Base-by-base conservation (phyloP, 805 yeast genomes). In the Lipomyces anomalus region DNA sequence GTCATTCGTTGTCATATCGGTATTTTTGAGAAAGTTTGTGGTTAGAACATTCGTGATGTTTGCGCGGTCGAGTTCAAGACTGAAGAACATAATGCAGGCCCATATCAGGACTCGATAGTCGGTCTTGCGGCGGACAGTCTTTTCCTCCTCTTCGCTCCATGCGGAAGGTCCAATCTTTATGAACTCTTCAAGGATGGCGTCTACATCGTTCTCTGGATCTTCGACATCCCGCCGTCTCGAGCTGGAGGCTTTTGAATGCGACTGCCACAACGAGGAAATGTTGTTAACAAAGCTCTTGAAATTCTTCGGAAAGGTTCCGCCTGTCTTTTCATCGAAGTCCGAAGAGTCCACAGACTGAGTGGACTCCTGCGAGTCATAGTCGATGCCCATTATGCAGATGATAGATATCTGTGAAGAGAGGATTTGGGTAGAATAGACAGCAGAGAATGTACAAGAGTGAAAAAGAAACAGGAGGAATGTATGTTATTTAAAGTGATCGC, bases 1-100 rank as follows among this genome's bases (percentile, higher is more conserved):
- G 47, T 78, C 73, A 53, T 73, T 63, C 11, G 81, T 78, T n/a
- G 74, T 72, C 58, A 79, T 58, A 1, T 65, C 59, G 42, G 79
- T 65, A 51, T 78, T 81, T 0, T 63, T 62, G 44, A 79, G 58
- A 56, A 79, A 54, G 54, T 74, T 72, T 50, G 75, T 83, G 1
- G 83, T 67, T 13, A 74, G 50, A 42, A 78, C 81, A 55, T 77
- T 79, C 3, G 67, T 53, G 34, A 79, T 60, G 57, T 79, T 79
- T 34, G 72, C 71, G 48, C 84, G 64, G 59, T 77, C 82, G 45
- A 77, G 61, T 53, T 78, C 76, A 44, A 79, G 65, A 6, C 77
- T 76, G 37, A 74, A 66, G 59, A 78, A 79, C 74, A 78, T 67
- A 38, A 76, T 49, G 47, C 75, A 75, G 0, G 80, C 81, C 66